phyloP scores from a whole-genome alignment of 306 rosid genomes.

The Hippophae tibetana region DNA sequence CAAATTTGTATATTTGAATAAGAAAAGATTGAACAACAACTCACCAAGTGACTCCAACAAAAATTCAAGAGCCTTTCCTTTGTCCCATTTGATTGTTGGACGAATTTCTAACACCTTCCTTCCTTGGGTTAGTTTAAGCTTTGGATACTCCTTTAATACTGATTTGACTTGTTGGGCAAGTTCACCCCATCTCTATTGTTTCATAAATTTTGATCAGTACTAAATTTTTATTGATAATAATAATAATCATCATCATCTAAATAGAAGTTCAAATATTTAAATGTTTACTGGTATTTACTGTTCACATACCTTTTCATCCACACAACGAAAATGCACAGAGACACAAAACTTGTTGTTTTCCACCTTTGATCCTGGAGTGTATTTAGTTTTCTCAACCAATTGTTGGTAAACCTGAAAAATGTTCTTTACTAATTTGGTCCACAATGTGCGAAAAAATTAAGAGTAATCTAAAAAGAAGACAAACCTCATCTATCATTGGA shows the following conservation, averaged over 20 bases:
- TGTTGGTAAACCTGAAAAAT: constrained; percentile 45
- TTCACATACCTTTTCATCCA: constrained; percentile 68
- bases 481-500: constrained; percentile 88
- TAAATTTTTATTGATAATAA: too few relatives aligned
- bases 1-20: background rate
- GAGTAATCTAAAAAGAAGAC: background rate
- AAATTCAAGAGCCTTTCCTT: constrained; percentile 89
- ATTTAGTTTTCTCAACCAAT: constrained; percentile 58
- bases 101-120: constrained; percentile 95
- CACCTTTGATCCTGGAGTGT: constrained; percentile 66
- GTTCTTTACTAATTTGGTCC: too few relatives aligned
- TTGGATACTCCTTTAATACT: constrained; percentile 67
- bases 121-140: constrained; percentile 79
- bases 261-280: background rate
- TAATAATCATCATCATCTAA: too few relatives aligned
- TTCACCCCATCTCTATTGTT: constrained; percentile 68
- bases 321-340: constrained; percentile 89
- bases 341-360: constrained; percentile 80
- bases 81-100: constrained; percentile 96
- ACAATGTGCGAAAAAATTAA: too few relatives aligned
- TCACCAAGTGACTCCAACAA: constrained; percentile 85
- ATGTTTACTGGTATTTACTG: background rate
- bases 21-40: constrained; percentile 9
- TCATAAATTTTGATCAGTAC: too few relatives aligned
- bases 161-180: constrained; percentile 71